Percentiles rank a stretch among this genome's conserved stretches.
Evolutionary conservation across 2,329 filamentous ascomycete genomes (phyloP).

Genomic region (Colletotrichum lupini): DNA sequence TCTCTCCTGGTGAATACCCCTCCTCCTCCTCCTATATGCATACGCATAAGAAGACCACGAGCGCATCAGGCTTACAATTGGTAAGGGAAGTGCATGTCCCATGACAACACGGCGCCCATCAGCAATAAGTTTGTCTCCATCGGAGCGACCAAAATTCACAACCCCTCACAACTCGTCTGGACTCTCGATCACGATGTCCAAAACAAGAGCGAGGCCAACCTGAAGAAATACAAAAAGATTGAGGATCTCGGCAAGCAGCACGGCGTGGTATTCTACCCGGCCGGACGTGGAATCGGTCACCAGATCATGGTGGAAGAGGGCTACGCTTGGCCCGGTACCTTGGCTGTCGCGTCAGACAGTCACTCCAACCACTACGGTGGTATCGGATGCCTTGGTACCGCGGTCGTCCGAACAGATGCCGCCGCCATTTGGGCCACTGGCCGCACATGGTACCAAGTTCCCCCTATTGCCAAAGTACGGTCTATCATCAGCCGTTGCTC

Average conservation of each 20-base stretch:
- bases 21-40: not conserved
- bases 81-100: conserved; percentile 74
- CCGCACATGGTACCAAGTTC: conserved; percentile 89
- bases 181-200: conserved; percentile 91
- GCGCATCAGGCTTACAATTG: not conserved
- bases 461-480: conserved; percentile 75
- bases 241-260: conserved; percentile 84
- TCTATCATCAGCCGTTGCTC: not conserved
- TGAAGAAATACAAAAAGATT: conserved; percentile 86
- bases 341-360: conserved; percentile 81
- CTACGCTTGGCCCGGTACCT: conserved; percentile 83
- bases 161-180: conserved; percentile 81
- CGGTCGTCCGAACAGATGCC: conserved; percentile 88
- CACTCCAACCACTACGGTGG: conserved; percentile 90
- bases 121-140: conserved; percentile 82
- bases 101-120: conserved; percentile 85
- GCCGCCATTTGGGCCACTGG: conserved; percentile 87
- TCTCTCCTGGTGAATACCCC: conserved; percentile 61
- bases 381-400: conserved; percentile 79
- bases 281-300: conserved; percentile 83
- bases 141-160: conserved; percentile 78
- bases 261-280: conserved; percentile 80
- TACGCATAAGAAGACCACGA: not conserved
- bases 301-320: conserved; percentile 93
- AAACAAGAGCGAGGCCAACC: conserved; percentile 80